Evolutionary conservation across 2,329 filamentous ascomycete species (phyloP), one percentile per base, ranked within the genome.

Genomic region (Diplodia intermedia): DNA sequence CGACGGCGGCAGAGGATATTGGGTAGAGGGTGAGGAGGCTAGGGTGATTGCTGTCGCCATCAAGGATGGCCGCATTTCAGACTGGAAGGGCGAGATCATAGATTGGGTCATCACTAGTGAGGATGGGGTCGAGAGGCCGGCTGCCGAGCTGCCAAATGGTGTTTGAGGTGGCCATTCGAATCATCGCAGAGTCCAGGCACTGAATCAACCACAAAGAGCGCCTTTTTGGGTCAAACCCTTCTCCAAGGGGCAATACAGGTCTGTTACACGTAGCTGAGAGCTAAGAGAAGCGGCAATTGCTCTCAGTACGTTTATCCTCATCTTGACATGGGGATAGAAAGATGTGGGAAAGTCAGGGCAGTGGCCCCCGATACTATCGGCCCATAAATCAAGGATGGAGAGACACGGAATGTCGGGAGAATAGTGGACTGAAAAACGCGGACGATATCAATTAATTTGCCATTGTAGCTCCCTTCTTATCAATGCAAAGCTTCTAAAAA

Each of bases 31-130:
- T 3, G 91, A 93, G 75, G 91, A 95, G 77, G 93, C 96, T 1
- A 86, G 91, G 60, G 94, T 97, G 7, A 92, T 98, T 40, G 87
- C 94, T 6, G 95, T 98, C 8, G 88, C 86, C 73, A 92, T 98
- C 73, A 87, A 86, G 73, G 92, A 94, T 76, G 93, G 95, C 60
- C 86, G 93, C 74, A 96, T 96, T 74, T 93, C 91, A 71, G 95
- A 97, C 78, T 97, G 91, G 91, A 97, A 97, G 82, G 94, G 95
- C n/a, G 88, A 89, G 15, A 93, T 98, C 4, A 88, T 91, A 73
- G 94, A 98, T 77, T 98, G 88, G 88, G 76, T 75, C 23, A 68
- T 75, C 9, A 67, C 75, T 23, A 63, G n/a, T 20, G 33, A 54
- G n/a, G 43, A 65, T 36, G 52, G 55, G 5, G 54, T 56, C 18